Conservation (phyloP, 768 basidiomycete species). For the Auriscalpium vulgare region DNA sequence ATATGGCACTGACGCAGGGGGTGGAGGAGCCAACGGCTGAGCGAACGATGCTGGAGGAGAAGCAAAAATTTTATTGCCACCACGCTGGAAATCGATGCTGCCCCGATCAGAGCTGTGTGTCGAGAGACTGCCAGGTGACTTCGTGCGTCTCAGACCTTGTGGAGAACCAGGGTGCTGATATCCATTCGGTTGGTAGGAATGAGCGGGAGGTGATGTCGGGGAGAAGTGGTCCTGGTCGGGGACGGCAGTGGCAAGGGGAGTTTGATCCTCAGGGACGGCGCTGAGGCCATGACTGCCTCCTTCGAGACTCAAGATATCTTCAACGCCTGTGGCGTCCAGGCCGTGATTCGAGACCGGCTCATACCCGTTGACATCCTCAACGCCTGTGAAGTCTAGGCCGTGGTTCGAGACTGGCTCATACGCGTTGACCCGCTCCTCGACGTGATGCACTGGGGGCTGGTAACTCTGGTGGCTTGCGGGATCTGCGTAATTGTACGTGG, state of each 20-base stretch:
- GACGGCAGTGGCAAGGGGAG: background rate
- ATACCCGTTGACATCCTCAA: no score
- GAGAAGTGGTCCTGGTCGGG: background rate
- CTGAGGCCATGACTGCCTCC: background rate
- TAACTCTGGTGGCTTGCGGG: no score
- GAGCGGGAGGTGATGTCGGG: background rate
- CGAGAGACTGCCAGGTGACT: background rate
- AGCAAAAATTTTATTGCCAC: background rate
- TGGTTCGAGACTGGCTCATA: no score
- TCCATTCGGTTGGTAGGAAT: background rate
- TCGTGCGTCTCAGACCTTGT: background rate
- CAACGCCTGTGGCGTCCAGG: no score
- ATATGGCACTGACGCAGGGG: conserved; percentile 13
- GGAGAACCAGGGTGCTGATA: background rate
- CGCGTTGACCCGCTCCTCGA: no score
- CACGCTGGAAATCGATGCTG: background rate
- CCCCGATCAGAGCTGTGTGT: background rate
- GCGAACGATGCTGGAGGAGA: background rate
- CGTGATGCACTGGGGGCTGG: no score
- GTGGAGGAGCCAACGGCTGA: background rate
- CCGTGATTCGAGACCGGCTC: no score
- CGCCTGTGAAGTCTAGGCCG: no score
- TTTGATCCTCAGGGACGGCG: background rate
- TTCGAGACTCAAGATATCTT: background rate
- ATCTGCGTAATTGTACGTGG: no score